Percentiles rank a stretch among this genome's conserved stretches.
These are phyloP conservation scores for Excoecaria cochinchinensis DNA, from an alignment of 345 rosid genomes.

Conservation along the genomic window DNA sequence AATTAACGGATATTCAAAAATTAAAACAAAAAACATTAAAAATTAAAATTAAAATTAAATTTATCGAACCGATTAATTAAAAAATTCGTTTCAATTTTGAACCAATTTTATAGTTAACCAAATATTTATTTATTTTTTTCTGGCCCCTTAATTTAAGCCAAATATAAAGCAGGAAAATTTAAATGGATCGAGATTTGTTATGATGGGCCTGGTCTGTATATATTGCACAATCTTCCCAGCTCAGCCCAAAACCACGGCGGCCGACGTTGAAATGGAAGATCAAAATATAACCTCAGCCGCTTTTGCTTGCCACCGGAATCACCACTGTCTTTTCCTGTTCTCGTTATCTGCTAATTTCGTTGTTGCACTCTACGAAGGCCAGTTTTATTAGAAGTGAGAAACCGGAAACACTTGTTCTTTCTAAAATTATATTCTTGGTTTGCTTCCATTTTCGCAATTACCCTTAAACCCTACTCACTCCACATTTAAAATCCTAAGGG, in stretches of 20 bases:
- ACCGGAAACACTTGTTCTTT: background rate
- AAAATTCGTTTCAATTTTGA: no score
- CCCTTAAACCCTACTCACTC: constrained; percentile 3
- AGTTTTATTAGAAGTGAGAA: background rate
- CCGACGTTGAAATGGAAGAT: background rate
- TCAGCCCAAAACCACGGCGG: background rate
- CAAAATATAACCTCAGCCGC: background rate
- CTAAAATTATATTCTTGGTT: background rate
- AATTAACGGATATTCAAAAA: no score
- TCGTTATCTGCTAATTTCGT: background rate
- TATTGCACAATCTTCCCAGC: background rate
- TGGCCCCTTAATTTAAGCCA: no score
- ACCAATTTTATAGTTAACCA: no score
- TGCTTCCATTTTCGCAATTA: background rate
- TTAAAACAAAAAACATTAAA: no score
- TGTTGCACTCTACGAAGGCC: background rate
- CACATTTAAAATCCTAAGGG: background rate
- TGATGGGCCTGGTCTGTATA: background rate
- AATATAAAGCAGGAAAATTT: no score
- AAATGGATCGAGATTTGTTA: no score
- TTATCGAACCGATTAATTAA: no score
- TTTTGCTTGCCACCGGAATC: background rate
- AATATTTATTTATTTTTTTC: no score
- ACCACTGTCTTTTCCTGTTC: background rate
- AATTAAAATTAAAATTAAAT: no score